Conservation (phyloP, 2,329 filamentous ascomycete species). For the Ophiostoma himal-ulmi region DNA sequence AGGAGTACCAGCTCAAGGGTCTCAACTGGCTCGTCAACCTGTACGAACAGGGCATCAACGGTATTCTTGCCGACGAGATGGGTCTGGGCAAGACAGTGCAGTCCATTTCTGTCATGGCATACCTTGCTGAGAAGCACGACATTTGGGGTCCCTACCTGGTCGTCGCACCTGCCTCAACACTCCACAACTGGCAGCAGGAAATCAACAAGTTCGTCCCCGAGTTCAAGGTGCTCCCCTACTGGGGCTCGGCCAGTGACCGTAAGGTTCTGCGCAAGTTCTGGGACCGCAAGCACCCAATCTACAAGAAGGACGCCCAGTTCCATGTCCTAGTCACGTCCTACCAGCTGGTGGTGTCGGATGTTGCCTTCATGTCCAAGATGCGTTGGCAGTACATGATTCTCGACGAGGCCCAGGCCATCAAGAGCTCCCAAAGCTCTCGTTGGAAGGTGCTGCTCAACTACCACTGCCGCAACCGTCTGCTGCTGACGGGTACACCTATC, state of each 20-base stretch:
- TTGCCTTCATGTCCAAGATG: constrained; percentile 98
- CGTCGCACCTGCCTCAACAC: constrained; percentile 88
- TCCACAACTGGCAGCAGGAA: constrained; percentile 99
- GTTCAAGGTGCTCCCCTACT: constrained; percentile 94
- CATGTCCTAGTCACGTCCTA: constrained; percentile 96
- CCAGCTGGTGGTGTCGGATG: constrained; percentile 91
- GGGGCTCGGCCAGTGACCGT: constrained; percentile 88
- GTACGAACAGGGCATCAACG: constrained; percentile 99
- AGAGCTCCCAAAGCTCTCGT: constrained; percentile 89
- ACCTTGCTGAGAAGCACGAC: constrained; percentile 92
- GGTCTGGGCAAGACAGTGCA: constrained; percentile 98
- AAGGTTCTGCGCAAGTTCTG: constrained; percentile 98
- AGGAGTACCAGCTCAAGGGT: constrained; percentile 98
- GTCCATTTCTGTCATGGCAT: constrained; percentile 98
- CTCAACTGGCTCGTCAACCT: constrained; percentile 98
- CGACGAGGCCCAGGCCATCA: constrained; percentile 97
- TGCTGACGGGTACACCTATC: constrained; percentile 94
- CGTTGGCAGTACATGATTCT: constrained; percentile 99
- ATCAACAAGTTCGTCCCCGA: constrained; percentile 90
- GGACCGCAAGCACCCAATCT: constrained; percentile 96
- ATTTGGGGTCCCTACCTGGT: constrained; percentile 98
- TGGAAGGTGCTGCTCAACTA: constrained; percentile 96
- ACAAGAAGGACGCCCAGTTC: constrained; percentile 87
- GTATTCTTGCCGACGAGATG: constrained; percentile 98
- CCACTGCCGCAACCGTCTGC: constrained; percentile 87